Conservation (phyloP, 2,329 filamentous ascomycete species). For the Grosmannia penicillata region DNA sequence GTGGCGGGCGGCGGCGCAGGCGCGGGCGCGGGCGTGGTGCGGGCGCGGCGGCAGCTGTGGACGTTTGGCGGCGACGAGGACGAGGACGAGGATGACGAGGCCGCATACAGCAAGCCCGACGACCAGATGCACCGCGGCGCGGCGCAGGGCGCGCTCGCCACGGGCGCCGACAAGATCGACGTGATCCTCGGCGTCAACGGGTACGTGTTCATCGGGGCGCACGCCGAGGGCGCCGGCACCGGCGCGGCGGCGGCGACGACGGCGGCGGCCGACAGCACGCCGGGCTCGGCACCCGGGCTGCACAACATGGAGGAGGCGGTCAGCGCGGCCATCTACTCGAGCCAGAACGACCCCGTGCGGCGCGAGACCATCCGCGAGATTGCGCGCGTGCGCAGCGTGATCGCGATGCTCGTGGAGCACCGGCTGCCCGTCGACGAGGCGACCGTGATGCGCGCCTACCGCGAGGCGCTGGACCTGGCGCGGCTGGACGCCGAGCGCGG, state of each 20-base stretch:
- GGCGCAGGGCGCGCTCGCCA: constrained; percentile 4
- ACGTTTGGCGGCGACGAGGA: constrained; percentile 63
- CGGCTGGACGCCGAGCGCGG: constrained; percentile 36
- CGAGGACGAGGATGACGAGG: constrained; percentile 78
- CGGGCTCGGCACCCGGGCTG: constrained; percentile 32
- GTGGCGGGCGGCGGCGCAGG: constrained; percentile 72
- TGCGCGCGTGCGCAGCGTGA: constrained; percentile 64
- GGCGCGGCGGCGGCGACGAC: constrained; percentile 24
- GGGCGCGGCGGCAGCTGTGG: constrained; percentile 76
- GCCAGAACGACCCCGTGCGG: constrained; percentile 79
- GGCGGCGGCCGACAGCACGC: constrained; percentile 30
- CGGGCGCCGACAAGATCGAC: constrained; percentile 53
- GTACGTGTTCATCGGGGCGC: constrained; percentile 62
- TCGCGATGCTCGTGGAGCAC: constrained; percentile 68
- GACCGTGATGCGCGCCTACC: constrained; percentile 69
- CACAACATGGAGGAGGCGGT: constrained; percentile 81
- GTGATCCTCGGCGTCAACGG: constrained; percentile 90
- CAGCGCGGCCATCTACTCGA: constrained; percentile 77
- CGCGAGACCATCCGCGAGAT: constrained; percentile 75
- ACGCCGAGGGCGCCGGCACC: constrained; percentile 29
- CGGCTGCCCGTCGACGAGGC: constrained; percentile 82
- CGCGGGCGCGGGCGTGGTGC: constrained; percentile 72
- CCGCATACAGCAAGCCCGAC: constrained; percentile 1
- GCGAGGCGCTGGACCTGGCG: constrained; percentile 63
- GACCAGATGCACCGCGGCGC: too few species aligned